Conservation (phyloP, 768 basidiomycete species). For the Calocybe indica region DNA sequence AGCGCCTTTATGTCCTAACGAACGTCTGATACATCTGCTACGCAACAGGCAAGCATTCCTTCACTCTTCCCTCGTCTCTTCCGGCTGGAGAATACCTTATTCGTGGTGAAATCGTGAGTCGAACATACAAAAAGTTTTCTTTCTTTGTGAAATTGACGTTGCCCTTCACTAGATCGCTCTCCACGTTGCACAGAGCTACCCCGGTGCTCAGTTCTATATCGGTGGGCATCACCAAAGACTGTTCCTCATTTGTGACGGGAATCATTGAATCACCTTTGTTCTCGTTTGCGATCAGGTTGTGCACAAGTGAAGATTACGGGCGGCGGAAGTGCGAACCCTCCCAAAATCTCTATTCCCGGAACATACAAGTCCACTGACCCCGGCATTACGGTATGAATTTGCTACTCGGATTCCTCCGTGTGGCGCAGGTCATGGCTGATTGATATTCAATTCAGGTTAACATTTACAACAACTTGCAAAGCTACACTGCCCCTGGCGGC, state of each 20-base stretch:
- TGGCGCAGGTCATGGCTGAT: neutral
- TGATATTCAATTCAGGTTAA: conserved; percentile 25
- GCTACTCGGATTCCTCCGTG: neutral
- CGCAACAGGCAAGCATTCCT: conserved; percentile 28
- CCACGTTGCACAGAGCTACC: conserved; percentile 37
- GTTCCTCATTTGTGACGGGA: too few species aligned
- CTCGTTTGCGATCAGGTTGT: conserved; percentile 25
- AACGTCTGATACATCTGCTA: conserved; percentile 37
- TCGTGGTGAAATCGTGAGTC: conserved; percentile 37
- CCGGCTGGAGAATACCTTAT: conserved; percentile 45
- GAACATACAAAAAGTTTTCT: neutral
- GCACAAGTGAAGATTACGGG: conserved; percentile 42
- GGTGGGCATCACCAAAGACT: conserved; percentile 5
- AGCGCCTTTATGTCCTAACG: conserved; percentile 11
- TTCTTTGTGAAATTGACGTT: neutral
- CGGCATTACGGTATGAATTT: conserved; percentile 36
- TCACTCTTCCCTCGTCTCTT: conserved; percentile 37
- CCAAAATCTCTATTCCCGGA: conserved; percentile 44
- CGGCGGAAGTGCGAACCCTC: conserved; percentile 40
- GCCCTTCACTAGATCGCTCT: conserved; percentile 18
- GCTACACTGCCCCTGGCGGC: conserved; percentile 37
- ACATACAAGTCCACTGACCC: conserved; percentile 41
- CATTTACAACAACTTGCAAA: conserved; percentile 53
- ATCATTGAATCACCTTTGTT: conserved; percentile 9
- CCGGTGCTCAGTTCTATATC: conserved; percentile 46